Conservation (phyloP, 2,329 filamentous ascomycete species). For the Colletotrichum nymphaeae region DNA sequence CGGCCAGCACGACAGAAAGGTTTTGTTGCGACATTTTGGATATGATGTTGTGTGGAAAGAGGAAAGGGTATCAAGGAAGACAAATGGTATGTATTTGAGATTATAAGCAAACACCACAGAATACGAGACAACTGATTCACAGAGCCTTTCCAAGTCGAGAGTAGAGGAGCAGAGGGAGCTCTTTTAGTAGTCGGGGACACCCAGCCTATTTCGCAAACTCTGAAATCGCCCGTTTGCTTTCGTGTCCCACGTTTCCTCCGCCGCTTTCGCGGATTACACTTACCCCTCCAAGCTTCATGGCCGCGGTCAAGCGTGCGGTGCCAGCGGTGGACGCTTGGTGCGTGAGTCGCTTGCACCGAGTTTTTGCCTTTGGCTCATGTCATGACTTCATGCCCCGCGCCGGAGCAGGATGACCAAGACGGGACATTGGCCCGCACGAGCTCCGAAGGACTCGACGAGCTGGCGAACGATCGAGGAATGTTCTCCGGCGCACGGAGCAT, state of each 20-base stretch:
- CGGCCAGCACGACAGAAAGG: slow-evolving; percentile 68
- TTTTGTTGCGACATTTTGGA: slow-evolving; percentile 56
- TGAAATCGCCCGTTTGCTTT: background rate
- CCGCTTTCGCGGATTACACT: background rate
- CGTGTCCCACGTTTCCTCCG: background rate
- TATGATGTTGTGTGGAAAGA: background rate
- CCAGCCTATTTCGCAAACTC: background rate
- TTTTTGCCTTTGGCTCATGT: slow-evolving; percentile 24
- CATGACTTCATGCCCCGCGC: slow-evolving; percentile 34
- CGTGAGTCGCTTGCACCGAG: background rate
- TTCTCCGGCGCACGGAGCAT: slow-evolving; percentile 34
- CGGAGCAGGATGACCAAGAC: slow-evolving; percentile 28
- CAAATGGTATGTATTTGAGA: background rate
- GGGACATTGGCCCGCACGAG: slow-evolving; percentile 31
- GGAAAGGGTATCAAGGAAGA: background rate
- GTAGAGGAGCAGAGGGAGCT: background rate
- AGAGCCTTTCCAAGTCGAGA: background rate
- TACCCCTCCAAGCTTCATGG: background rate
- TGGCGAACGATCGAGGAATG: slow-evolving; percentile 32
- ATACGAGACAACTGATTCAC: background rate
- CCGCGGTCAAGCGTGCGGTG: background rate
- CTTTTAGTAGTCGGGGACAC: background rate
- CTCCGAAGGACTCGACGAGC: slow-evolving; percentile 20
- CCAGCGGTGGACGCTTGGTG: background rate
- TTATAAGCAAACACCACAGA: background rate